Evolutionary conservation across 1,284 basidiomycete species (phyloP), one percentile per base, ranked within the genome.

Genomic region (Xerocomus amazonicus): DNA sequence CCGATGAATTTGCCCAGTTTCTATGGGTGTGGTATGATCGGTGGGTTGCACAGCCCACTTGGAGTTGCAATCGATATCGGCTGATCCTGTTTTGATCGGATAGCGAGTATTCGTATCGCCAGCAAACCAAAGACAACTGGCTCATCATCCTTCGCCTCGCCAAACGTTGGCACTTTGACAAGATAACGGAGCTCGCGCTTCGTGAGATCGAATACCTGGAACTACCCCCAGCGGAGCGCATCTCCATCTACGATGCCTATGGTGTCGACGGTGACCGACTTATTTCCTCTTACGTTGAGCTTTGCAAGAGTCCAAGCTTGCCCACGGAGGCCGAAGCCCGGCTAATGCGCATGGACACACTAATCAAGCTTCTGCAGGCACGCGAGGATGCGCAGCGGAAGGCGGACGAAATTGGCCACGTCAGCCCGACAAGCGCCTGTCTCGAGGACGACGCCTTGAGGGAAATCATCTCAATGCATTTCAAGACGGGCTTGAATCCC

Each of bases 1-100:
- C 72, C 0, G 62, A 69, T 0, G 79, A 84, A 4, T 85, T 87
- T 49, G 73, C 74, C 0, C 70, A 72, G 4, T 77, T 87, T 17
- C 57, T 85, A 0, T 86, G 84, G 83, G 78, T 87, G 0, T 87
- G 85, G 64, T 87, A 87, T 41, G 81, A 84, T 42, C 76, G 76
- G 83, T 85, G 36, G 36, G 59, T 27, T 12, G 28, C 32, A 8
- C 28, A 9, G 3, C 14, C n/a, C 12, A 14, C 16, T 34, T 9
- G 19, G 12, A 31, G 9, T 42, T 27, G n/a, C 16, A 6, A 26
- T 23, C 27, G 32, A 27, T 45, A 23, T 33, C 29, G 9, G 16
- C 38, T 46, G 6, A 56, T 44, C 27, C 4, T 42, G 39, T 7
- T 26, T 23, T 9, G 17, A 34, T 41, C 29, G 19, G 17, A 8